Percentiles rank a stretch among this genome's conserved stretches.
These are phyloP conservation scores for Pseudoneurospora amorphoporcata DNA, from an alignment of 495 filamentous ascomycete species.

Conservation along the genomic window DNA sequence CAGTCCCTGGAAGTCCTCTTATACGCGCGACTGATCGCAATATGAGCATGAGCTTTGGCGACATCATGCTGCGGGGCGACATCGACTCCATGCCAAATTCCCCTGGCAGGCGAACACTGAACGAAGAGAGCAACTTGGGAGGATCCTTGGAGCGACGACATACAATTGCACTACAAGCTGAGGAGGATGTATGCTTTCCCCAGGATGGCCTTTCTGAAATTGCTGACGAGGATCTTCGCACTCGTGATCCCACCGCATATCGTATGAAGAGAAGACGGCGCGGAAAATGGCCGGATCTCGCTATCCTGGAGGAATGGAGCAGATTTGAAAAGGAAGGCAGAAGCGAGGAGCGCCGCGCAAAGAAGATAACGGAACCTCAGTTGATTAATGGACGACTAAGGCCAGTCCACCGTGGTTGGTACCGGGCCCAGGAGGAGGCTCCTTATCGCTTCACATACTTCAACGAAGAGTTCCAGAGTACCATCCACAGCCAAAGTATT, in stretches of 20 bases:
- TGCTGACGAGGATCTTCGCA: slow-evolving; percentile 59
- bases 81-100: slow-evolving; percentile 26
- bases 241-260: slow-evolving; percentile 19
- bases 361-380: slow-evolving; percentile 88
- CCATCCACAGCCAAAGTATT: slow-evolving; percentile 90
- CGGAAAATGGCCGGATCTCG: slow-evolving; percentile 48
- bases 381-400: slow-evolving; percentile 80
- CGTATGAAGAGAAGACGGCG: slow-evolving; percentile 42
- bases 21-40: slow-evolving; percentile 35
- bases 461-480: slow-evolving; percentile 89
- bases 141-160: slow-evolving; percentile 31
- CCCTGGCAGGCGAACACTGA: slow-evolving; percentile 21
- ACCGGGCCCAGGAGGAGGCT: slow-evolving; percentile 75
- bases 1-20: slow-evolving; percentile 69
- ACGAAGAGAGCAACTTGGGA: slow-evolving; percentile 27
- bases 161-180: slow-evolving; percentile 44
- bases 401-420: slow-evolving; percentile 63
- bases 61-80: slow-evolving; percentile 61
- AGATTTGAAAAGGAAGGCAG: slow-evolving; percentile 82
- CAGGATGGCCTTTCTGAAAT: slow-evolving; percentile 65
- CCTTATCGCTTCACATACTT: slow-evolving; percentile 98
- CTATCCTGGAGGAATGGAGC: slow-evolving; percentile 82
- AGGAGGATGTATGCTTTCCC: slow-evolving; percentile 92
- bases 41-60: slow-evolving; percentile 58
- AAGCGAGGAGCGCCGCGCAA: slow-evolving; percentile 75